phyloP scores from a whole-genome alignment of 331 rosid genomes.

The Acacia concinna region DNA sequence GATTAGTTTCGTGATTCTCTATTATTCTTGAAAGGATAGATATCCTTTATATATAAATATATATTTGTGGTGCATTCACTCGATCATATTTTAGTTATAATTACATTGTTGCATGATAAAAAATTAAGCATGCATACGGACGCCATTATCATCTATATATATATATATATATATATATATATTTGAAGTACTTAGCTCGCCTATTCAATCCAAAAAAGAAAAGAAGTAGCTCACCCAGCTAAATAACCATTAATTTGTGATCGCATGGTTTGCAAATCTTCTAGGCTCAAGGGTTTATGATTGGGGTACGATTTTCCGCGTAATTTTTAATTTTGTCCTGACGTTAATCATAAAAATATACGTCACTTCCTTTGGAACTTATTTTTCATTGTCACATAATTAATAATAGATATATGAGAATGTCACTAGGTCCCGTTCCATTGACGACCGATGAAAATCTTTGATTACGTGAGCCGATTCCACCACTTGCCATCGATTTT shows the following conservation, averaged over 20 bases:
- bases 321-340: background rate
- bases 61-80: background rate
- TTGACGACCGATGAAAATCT: background rate
- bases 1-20: background rate
- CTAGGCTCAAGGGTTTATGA: background rate
- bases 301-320: background rate
- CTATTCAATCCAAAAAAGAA: too few species aligned
- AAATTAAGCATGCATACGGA: background rate
- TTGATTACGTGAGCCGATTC: constrained; percentile 34
- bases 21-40: background rate
- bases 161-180: too few species aligned
- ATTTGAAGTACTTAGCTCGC: background rate
- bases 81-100: background rate
- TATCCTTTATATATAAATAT: background rate
- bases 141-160: too few species aligned
- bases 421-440: background rate
- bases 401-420: background rate
- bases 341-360: background rate
- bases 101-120: too few species aligned
- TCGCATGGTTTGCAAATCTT: background rate
- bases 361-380: background rate
- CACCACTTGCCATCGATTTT: constrained; percentile 27
- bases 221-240: background rate
- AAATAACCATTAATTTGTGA: background rate
- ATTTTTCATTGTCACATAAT: background rate